A percentile compares a stretch with the other conserved stretches of the same genome.
phyloP scores from a whole-genome alignment of 2,329 filamentous ascomycete genomes.

The Arthroderma sp. region DNA sequence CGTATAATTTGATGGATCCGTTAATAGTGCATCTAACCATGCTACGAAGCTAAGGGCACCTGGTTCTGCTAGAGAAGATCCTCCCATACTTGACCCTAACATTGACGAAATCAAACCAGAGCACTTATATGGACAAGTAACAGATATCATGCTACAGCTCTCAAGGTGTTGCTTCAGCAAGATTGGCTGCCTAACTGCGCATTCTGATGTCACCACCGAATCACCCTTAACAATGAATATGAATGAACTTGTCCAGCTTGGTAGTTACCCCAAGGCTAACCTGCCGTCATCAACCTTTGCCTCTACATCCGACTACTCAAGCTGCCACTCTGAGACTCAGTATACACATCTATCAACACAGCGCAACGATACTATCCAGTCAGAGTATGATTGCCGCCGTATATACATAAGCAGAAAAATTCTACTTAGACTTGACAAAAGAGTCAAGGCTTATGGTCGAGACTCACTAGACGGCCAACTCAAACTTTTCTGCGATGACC shows the following conservation, averaged over 20 bases:
- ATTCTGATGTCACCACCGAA: slow-evolving; percentile 18
- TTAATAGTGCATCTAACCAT: slow-evolving; percentile 18
- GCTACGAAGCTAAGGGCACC: slow-evolving; percentile 21
- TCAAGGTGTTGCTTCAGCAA: slow-evolving; percentile 23
- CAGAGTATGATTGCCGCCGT: slow-evolving; percentile 16
- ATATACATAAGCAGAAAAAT: slow-evolving; percentile 15
- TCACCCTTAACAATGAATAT: slow-evolving; percentile 36
- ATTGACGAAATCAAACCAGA: slow-evolving; percentile 26
- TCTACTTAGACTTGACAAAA: slow-evolving; percentile 14
- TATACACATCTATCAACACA: slow-evolving; percentile 31
- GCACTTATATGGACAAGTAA: slow-evolving; percentile 32
- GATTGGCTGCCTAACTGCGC: slow-evolving; percentile 31
- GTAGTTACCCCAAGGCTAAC: slow-evolving; percentile 16
- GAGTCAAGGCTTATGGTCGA: slow-evolving; percentile 6
- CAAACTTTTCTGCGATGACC: slow-evolving; percentile 30
- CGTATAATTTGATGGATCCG: slow-evolving; percentile 30
- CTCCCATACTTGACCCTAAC: slow-evolving; percentile 25
- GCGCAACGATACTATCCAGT: slow-evolving; percentile 28
- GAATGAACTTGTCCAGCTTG: slow-evolving; percentile 27
- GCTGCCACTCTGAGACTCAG: slow-evolving; percentile 32
- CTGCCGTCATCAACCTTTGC: slow-evolving; percentile 17
- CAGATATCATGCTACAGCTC: slow-evolving; percentile 32
- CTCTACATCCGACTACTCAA: slow-evolving; percentile 30
- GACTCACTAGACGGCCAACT: slow-evolving; percentile 25
- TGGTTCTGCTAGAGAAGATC: slow-evolving; percentile 15